A percentile compares a stretch with the other conserved stretches of the same genome.
Evolutionary conservation across 768 basidiomycete species (phyloP).

Genomic region (Boletus vinaceobasis): DNA sequence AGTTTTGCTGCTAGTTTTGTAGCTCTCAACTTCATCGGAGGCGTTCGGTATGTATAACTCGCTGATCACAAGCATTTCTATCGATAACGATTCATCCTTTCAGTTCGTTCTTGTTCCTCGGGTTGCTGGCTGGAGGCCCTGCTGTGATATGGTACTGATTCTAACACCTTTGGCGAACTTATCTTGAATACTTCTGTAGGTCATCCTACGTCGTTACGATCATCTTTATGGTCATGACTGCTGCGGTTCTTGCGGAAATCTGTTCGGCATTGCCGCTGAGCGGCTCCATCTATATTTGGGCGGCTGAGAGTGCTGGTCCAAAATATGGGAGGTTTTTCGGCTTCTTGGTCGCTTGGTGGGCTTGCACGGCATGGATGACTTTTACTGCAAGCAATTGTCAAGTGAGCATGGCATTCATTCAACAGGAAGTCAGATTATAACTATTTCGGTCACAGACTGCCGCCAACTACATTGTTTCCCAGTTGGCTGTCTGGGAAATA

Average conservation of each 20-base stretch:
- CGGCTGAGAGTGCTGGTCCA: constrained; percentile 86
- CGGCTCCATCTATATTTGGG: constrained; percentile 94
- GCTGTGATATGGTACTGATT: constrained; percentile 70
- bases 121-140: constrained; percentile 81
- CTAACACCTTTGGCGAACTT: background rate
- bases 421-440: background rate
- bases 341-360: constrained; percentile 92
- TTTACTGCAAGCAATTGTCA: constrained; percentile 88
- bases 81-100: background rate
- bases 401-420: constrained; percentile 37
- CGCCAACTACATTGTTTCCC: constrained; percentile 87
- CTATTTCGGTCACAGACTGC: constrained; percentile 52
- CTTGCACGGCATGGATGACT: constrained; percentile 95
- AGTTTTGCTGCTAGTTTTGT: constrained; percentile 87
- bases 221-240: constrained; percentile 86
- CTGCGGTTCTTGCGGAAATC: constrained; percentile 82
- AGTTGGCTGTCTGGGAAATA: constrained; percentile 73
- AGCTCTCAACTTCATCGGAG: constrained; percentile 88
- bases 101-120: constrained; percentile 77
- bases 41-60: constrained; percentile 55
- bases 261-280: constrained; percentile 85
- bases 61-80: background rate
- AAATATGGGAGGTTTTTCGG: constrained; percentile 85
- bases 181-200: constrained; percentile 44
- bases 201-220: constrained; percentile 81